A percentile compares a stretch with the other conserved stretches of the same genome.
Conservation (phyloP, 1,284 basidiomycete species). For the Pyrrhoderma lamaoense region DNA sequence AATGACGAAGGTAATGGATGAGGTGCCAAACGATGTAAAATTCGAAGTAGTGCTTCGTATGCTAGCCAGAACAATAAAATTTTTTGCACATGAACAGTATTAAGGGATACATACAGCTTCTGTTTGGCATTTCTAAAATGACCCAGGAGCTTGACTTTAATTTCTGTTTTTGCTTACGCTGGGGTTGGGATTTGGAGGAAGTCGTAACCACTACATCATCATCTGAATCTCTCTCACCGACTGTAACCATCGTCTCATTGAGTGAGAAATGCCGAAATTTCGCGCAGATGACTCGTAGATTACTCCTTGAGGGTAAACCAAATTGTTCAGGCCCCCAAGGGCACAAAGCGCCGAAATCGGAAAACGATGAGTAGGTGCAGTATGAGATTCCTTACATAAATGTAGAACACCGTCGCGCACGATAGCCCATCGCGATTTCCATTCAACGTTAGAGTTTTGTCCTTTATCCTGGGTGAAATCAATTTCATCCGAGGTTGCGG, state of each 20-base stretch:
- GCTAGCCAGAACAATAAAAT: constrained; percentile 30
- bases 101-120: constrained; percentile 35
- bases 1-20: constrained; percentile 40
- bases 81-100: background rate
- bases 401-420: constrained; percentile 49
- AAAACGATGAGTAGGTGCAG: constrained; percentile 37
- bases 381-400: constrained; percentile 45
- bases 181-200: background rate
- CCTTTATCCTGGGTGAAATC: constrained; percentile 12
- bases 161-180: constrained; percentile 13
- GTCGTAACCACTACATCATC: no score
- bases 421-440: constrained; percentile 58
- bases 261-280: constrained; percentile 31
- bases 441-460: constrained; percentile 33
- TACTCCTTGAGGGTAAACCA: constrained; percentile 16
- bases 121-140: constrained; percentile 49
- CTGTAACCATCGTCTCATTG: background rate
- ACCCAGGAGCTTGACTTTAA: constrained; percentile 40
- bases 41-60: constrained; percentile 46
- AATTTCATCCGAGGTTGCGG: constrained; percentile 14
- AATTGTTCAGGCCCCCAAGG: constrained; percentile 44
- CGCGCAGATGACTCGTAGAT: constrained; percentile 40
- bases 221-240: constrained; percentile 3
- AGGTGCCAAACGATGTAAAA: constrained; percentile 49
- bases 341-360: constrained; percentile 36